phyloP scores from a whole-genome alignment of 257 asterid genomes.

The Nicotiana noctiflora region DNA sequence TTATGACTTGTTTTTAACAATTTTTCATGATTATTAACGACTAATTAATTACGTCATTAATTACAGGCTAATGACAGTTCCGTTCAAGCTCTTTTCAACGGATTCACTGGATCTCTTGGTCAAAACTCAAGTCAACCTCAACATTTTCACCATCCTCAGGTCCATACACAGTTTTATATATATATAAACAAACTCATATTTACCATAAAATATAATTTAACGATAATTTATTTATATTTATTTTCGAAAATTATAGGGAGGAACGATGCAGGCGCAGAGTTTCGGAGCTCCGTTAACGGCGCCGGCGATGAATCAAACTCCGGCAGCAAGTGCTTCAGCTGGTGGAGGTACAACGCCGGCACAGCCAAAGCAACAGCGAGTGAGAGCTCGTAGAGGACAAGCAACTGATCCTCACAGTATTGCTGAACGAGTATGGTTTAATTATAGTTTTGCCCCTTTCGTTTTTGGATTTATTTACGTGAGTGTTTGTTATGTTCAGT shows the following conservation, averaged over 20 bases:
- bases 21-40: neutral
- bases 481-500: neutral
- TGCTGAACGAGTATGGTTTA: constrained; percentile 72
- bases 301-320: constrained; percentile 35
- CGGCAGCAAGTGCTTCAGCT: constrained; percentile 54
- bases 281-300: constrained; percentile 28
- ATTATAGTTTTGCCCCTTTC: constrained; percentile 14
- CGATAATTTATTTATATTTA: neutral
- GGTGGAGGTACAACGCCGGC: constrained; percentile 38
- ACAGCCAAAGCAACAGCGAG: constrained; percentile 87
- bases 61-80: constrained; percentile 56
- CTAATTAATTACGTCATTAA: constrained; percentile 12
- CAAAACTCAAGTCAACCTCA: constrained; percentile 54
- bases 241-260: neutral
- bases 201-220: too few relatives aligned
- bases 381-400: constrained; percentile 97
- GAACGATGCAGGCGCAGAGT: constrained; percentile 35
- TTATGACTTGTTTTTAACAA: neutral
- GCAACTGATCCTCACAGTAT: constrained; percentile 99
- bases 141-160: constrained; percentile 63
- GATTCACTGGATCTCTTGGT: constrained; percentile 70
- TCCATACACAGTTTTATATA: neutral
- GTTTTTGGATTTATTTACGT: neutral
- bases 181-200: too few relatives aligned
- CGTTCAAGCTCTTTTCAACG: constrained; percentile 59